phyloP scores from a whole-genome alignment of 192 early-diverging fungal genomes.

The Coemansia sp. region DNA sequence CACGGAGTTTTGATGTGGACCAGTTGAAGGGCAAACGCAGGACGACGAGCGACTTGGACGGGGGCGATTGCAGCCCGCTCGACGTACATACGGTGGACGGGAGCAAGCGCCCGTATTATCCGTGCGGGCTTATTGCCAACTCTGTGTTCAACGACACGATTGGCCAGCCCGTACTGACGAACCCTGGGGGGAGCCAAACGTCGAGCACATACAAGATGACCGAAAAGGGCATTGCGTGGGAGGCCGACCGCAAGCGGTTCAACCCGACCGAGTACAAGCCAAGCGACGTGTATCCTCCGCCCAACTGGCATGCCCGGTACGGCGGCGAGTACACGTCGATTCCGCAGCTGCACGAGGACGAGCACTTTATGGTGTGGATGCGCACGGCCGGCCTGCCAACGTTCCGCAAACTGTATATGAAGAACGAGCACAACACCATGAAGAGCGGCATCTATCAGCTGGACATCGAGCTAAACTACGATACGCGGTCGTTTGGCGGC shows the following conservation, averaged over 20 bases:
- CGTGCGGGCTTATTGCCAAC: slow-evolving; percentile 98
- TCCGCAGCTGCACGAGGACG: slow-evolving; percentile 65
- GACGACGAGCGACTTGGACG: slow-evolving; percentile 38
- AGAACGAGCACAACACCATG: slow-evolving; percentile 64
- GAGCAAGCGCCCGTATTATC: slow-evolving; percentile 68
- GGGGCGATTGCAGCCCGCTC: slow-evolving; percentile 64
- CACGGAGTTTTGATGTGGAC: slow-evolving; percentile 80
- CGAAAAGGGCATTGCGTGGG: slow-evolving; percentile 83
- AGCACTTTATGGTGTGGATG: slow-evolving; percentile 99
- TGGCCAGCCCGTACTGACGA: slow-evolving; percentile 57
- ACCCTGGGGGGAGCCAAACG: slow-evolving; percentile 39
- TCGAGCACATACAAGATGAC: slow-evolving; percentile 59
- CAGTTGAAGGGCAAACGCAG: slow-evolving; percentile 76
- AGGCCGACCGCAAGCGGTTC: slow-evolving; percentile 74
- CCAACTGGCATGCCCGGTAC: slow-evolving; percentile 75
- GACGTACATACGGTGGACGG: slow-evolving; percentile 24
- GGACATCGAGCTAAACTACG: slow-evolving; percentile 77
- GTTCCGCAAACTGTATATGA: slow-evolving; percentile 93
- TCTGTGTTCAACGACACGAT: slow-evolving; percentile 92
- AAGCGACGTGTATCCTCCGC: slow-evolving; percentile 74
- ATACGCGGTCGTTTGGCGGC: slow-evolving; percentile 83
- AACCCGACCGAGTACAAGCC: slow-evolving; percentile 57
- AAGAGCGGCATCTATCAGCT: slow-evolving; percentile 71
- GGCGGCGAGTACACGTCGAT: slow-evolving; percentile 59
- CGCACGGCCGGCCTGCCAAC: slow-evolving; percentile 91